A percentile compares a stretch with the other conserved stretches of the same genome.
phyloP scores from a whole-genome alignment of 2,329 filamentous ascomycete species.

The Verticillium dahliae region DNA sequence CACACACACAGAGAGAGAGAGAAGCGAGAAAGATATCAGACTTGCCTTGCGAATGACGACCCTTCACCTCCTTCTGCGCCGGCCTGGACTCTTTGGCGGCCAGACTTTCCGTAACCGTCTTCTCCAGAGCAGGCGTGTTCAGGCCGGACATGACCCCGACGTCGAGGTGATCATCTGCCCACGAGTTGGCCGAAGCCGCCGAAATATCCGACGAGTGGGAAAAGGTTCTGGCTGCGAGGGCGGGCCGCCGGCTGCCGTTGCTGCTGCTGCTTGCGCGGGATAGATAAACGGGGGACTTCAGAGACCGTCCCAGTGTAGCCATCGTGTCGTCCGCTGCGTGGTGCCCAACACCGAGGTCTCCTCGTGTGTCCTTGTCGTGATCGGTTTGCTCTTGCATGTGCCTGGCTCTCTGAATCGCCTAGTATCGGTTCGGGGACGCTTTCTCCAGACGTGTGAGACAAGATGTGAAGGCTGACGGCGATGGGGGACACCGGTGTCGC shows the following conservation, averaged over 20 bases:
- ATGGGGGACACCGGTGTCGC: no score
- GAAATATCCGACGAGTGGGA: slow-evolving; percentile 43
- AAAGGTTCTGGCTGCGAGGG: slow-evolving; percentile 33
- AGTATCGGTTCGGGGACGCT: neutral
- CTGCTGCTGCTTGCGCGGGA: slow-evolving; percentile 19
- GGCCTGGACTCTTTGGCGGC: neutral
- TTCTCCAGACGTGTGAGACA: no score
- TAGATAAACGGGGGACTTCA: slow-evolving; percentile 39
- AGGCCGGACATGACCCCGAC: slow-evolving; percentile 28
- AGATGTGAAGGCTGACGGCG: no score
- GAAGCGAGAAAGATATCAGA: neutral
- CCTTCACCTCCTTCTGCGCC: neutral
- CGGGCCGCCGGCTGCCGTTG: slow-evolving; percentile 28
- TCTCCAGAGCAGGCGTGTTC: slow-evolving; percentile 11
- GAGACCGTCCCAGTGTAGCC: slow-evolving; percentile 42
- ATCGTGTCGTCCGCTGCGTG: slow-evolving; percentile 22
- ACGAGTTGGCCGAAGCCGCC: slow-evolving; percentile 22
- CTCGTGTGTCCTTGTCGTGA: neutral
- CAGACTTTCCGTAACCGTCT: slow-evolving; percentile 5
- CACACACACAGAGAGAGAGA: neutral
- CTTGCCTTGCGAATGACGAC: neutral
- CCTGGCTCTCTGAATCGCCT: neutral
- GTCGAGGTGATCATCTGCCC: slow-evolving; percentile 18
- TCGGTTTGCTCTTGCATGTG: neutral
- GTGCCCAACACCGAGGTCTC: neutral